These are phyloP conservation scores for Sphaerostilbella broomeana DNA, from an alignment of 2,329 filamentous ascomycete species.

Conservation along the genomic window DNA sequence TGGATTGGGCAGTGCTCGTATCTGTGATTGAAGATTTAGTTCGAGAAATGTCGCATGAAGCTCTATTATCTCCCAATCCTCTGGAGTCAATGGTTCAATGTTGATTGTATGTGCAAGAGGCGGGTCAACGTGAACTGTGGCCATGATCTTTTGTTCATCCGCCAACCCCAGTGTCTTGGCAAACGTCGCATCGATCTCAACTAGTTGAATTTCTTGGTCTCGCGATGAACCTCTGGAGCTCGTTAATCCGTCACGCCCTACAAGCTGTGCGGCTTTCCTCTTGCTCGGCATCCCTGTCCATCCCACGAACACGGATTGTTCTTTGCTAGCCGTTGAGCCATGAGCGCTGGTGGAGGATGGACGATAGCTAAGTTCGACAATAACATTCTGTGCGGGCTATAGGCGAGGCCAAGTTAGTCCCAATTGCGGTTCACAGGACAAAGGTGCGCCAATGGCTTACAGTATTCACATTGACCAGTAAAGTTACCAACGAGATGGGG, in stretches of 20 bases:
- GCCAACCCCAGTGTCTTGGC: slow-evolving; percentile 67
- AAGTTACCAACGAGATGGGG: slow-evolving; percentile 72
- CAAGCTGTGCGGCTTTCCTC: slow-evolving; percentile 65
- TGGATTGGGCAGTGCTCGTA: slow-evolving; percentile 88
- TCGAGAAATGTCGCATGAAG: slow-evolving; percentile 93
- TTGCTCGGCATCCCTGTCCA: slow-evolving; percentile 99
- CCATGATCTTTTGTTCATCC: slow-evolving; percentile 73
- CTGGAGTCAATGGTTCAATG: slow-evolving; percentile 89
- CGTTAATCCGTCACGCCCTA: slow-evolving; percentile 66
- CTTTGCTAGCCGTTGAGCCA: slow-evolving; percentile 40
- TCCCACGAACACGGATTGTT: slow-evolving; percentile 75
- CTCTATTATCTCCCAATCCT: slow-evolving; percentile 99
- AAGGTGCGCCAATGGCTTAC: slow-evolving; percentile 44
- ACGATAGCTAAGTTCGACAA: slow-evolving; percentile 79
- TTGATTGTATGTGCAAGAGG: slow-evolving; percentile 89
- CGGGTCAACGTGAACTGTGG: slow-evolving; percentile 76
- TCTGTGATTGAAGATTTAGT: slow-evolving; percentile 85
- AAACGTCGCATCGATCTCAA: slow-evolving; percentile 85
- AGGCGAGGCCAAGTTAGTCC: not conserved
- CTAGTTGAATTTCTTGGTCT: slow-evolving; percentile 68
- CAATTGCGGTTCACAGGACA: not conserved
- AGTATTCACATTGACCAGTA: slow-evolving; percentile 84
- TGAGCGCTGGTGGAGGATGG: slow-evolving; percentile 42
- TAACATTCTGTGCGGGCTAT: slow-evolving; percentile 88
- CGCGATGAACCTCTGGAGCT: slow-evolving; percentile 50